Evolutionary conservation across 177 flowering plant species (phyloP), one percentile per base, ranked within the genome.

Genomic region (Vitis hybrid): DNA sequence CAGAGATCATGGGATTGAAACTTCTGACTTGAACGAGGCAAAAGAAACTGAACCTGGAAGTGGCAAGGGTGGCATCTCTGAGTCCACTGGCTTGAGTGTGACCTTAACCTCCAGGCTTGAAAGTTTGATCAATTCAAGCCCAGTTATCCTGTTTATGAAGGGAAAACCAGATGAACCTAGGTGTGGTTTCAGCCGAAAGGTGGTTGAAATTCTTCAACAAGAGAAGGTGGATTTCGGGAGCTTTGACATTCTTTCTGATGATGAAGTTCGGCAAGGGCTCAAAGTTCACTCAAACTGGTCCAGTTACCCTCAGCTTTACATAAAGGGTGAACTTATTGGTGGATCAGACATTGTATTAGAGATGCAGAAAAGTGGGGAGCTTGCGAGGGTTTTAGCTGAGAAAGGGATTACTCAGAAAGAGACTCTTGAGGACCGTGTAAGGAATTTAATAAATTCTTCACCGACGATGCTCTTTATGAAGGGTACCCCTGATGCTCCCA

Each of bases 361-460:
- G 84, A 91, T 95, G 99, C 98, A 95, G 74, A 93, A 90, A 75
- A 95, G 94, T 71, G 99, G 98, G 32, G 97, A 91, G 69, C 88
- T 94, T 46, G 72, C 72, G 72, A 88, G 72, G 77, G 79, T 90
- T 61, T 75, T 92, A 52, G 69, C 75, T 11, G 98, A 93, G 78
- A 95, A 93, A 70, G 93, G 86, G 5, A 76, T 89, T 15, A 10
- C 69, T 17, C 62, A 59, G 53, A 66, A 82, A 75, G 85, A 86
- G 35, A 75, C 77, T 58, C 85, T 88, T 5, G 95, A 91, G 76
- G 97, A 85, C 27, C 85, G 93, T 9, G 67, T 95, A 69, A 87
- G 72, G 78, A 81, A 79, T 17, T 71, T 94, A 75, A 62, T 84
- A 18, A 73, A 72, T 32, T 88, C 94, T 66, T 87, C 91, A 21